phyloP scores from a whole-genome alignment of 202 grass and related monocot species.

The Schoenoplectus tabernaemontani region DNA sequence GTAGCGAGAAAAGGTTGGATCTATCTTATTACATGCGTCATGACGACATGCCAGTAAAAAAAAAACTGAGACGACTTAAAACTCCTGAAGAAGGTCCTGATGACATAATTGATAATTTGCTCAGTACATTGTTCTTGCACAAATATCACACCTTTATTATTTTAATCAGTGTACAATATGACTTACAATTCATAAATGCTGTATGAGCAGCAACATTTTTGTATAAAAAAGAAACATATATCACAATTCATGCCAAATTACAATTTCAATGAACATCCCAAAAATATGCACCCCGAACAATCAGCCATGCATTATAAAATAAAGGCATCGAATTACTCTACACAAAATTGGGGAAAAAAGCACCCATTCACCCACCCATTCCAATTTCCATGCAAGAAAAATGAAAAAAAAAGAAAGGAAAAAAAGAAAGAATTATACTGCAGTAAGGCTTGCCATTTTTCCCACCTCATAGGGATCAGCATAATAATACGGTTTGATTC shows the following conservation, averaged over 20 bases:
- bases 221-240: background rate
- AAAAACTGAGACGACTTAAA: background rate
- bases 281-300: background rate
- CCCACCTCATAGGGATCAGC: slow-evolving; percentile 91
- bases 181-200: background rate
- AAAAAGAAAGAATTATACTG: slow-evolving; percentile 32
- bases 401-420: background rate
- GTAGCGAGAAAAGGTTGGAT: background rate
- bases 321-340: background rate
- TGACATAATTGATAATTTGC: background rate
- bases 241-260: background rate
- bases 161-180: background rate
- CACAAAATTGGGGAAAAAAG: background rate
- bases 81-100: background rate
- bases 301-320: background rate
- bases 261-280: background rate
- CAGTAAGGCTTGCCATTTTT: slow-evolving; percentile 57
- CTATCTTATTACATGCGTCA: background rate
- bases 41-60: no score
- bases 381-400: background rate
- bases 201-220: background rate
- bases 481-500: slow-evolving; percentile 83
- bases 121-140: background rate
- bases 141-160: background rate
- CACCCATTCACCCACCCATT: no score